Conservation (phyloP, 179 eudicot species). For the Kewa caespitosa region DNA sequence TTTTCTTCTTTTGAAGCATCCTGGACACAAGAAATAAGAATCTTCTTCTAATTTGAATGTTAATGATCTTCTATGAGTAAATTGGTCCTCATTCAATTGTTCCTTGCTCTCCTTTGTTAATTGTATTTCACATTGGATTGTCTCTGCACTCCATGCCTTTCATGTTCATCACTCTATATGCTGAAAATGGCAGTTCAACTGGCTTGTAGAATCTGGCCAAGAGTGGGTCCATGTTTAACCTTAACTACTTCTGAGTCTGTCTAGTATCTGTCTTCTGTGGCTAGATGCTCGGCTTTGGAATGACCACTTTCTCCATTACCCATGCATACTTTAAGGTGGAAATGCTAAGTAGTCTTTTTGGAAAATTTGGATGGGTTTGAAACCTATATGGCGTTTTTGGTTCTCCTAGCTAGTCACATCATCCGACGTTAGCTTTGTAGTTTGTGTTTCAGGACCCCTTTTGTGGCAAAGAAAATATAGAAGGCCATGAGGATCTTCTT, state of each 20-base stretch:
- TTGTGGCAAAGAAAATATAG: background rate
- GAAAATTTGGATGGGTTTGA: background rate
- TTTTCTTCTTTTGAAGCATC: too few relatives aligned
- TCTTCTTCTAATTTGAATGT: too few relatives aligned
- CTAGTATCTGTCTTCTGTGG: background rate
- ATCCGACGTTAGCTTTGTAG: background rate
- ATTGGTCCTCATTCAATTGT: too few relatives aligned
- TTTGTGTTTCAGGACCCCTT: background rate
- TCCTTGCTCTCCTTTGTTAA: too few relatives aligned
- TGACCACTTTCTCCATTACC: background rate
- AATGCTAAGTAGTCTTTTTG: background rate
- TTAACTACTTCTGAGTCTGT: background rate
- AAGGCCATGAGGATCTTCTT: background rate
- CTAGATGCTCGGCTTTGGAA: background rate
- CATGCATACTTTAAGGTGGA: background rate
- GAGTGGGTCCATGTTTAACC: background rate
- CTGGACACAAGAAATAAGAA: background rate
- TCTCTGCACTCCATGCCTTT: too few relatives aligned
- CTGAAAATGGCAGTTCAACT: background rate
- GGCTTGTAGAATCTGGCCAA: background rate
- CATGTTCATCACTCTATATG: background rate
- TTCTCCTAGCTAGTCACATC: background rate
- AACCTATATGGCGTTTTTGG: background rate
- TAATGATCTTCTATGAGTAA: too few relatives aligned
- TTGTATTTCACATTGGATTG: too few relatives aligned